Evolutionary conservation across 2,329 filamentous ascomycete species (phyloP), one percentile per base, ranked within the genome.

Genomic region (Diplocarpon rosae): DNA sequence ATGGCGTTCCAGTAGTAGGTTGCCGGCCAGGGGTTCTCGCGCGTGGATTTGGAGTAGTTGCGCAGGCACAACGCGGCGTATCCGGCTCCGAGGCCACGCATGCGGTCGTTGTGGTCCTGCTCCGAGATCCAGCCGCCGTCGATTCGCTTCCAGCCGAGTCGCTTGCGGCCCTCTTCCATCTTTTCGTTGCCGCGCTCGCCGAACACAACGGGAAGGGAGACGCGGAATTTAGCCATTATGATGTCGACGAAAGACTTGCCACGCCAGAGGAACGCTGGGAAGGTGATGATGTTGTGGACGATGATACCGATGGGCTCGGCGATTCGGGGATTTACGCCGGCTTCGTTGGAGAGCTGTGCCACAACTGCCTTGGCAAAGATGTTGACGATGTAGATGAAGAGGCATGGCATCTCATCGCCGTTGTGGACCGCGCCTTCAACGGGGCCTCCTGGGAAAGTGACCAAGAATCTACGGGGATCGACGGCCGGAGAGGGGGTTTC

Each of bases 221-320:
- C 71, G 48, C 88, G 79, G 57, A 85, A 84, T 63, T 96, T 95
- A 43, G 89, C 82, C 57, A 94, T 81, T 27, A 96, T 70, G 47
- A 96, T 85, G 59, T 93, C 85, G 42, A 87, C 80, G 46, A 94
- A 69, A 1, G 80, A 73, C 38, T 73, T 65, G 8, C 78, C 81
- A 40, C 80, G 73, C 71, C 79, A 84, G 43, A 74, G 69, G 58
- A 85, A 83, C 13, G 76, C 71, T 14, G 76, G 70, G 42, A 75
- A 71, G 1, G 84, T 82, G 60, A 93, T 90, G 27, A 93, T 73
- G 51, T 80, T 77, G 6, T 82, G 83, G 1, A 80, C 73, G 17
- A 89, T 70, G 17, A 90, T 76, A n/a, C 87, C 87, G 36, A 93
- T 73, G 0, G 85, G 82, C 54, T 92, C 84, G 9, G 85, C 86